These are phyloP conservation scores for Diaporthe sp. DNA, from an alignment of 2,329 filamentous ascomycete genomes.

Conservation along the genomic window DNA sequence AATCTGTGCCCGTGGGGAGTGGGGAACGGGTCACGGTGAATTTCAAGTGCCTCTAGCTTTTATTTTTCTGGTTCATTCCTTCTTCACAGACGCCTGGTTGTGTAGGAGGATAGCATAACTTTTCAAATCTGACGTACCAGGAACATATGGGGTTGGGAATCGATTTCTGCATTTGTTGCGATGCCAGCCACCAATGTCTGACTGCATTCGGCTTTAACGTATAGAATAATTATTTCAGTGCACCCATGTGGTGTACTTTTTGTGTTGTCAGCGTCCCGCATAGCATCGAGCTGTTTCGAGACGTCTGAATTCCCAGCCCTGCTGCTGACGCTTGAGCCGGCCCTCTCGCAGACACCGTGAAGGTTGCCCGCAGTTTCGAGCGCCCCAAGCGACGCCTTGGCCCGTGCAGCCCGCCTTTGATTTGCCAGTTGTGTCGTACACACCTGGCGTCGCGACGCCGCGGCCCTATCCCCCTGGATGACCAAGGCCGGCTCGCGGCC, in stretches of 20 bases:
- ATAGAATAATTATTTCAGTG: constrained; percentile 26
- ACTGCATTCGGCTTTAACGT: constrained; percentile 25
- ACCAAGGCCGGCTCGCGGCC: constrained; percentile 9
- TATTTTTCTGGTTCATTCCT: not conserved
- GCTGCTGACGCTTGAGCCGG: constrained; percentile 14
- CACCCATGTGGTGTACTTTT: not conserved
- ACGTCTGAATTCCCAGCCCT: constrained; percentile 18
- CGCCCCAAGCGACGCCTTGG: constrained; percentile 12
- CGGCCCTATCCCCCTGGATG: not conserved
- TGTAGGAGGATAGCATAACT: not conserved
- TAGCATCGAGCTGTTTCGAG: not conserved
- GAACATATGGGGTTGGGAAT: not conserved
- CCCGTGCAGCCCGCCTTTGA: not conserved
- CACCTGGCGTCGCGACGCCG: constrained; percentile 4
- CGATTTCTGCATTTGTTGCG: constrained; percentile 25
- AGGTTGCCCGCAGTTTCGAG: constrained; percentile 19
- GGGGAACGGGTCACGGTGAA: not conserved
- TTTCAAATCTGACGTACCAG: not conserved
- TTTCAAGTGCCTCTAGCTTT: not conserved
- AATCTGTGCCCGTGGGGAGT: not conserved
- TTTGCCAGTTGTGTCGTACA: not conserved
- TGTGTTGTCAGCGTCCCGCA: constrained; percentile 21
- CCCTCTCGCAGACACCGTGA: not conserved
- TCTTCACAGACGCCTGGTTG: not conserved
- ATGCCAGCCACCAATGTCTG: constrained; percentile 13